Percentiles rank a stretch among this genome's conserved stretches.
phyloP scores from a whole-genome alignment of 331 rosid genomes.

The Erythrophleum ivorense region DNA sequence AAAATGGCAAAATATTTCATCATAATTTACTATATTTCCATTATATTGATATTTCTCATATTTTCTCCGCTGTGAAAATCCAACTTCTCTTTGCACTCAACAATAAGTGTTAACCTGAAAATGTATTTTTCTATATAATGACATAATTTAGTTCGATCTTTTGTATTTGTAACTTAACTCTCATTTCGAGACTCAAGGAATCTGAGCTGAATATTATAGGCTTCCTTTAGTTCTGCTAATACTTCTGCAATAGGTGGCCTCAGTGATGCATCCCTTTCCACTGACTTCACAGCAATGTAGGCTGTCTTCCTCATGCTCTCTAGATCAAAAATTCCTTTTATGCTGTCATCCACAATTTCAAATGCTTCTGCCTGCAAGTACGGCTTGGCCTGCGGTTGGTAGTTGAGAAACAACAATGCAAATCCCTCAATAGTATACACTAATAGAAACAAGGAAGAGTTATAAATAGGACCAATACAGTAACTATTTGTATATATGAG shows the following conservation, averaged over 20 bases:
- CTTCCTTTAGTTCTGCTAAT: constrained; percentile 72
- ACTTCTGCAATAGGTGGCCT: constrained; percentile 80
- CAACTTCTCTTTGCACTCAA: constrained; percentile 1
- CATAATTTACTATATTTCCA: constrained; percentile 31
- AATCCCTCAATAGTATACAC: constrained; percentile 1
- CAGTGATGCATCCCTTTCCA: constrained; percentile 84
- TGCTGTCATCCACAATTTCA: constrained; percentile 82
- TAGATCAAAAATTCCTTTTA: constrained; percentile 63
- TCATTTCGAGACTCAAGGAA: constrained; percentile 62
- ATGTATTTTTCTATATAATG: neutral
- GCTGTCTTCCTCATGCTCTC: constrained; percentile 84
- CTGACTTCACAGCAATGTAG: constrained; percentile 68
- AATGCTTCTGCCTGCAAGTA: constrained; percentile 90
- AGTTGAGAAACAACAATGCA: neutral
- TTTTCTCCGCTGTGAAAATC: neutral
- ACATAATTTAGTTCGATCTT: constrained; percentile 9
- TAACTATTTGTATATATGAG: neutral
- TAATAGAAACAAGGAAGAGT: neutral
- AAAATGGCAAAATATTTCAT: constrained; percentile 1
- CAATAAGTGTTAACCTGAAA: neutral
- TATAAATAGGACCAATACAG: neutral
- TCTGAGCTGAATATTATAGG: constrained; percentile 71
- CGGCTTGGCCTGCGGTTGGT: constrained; percentile 81
- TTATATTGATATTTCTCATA: neutral
- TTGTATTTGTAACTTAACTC: constrained; percentile 26